Base-by-base conservation (phyloP, 2,329 filamentous ascomycete genomes). In the Penicillium nordicum region DNA sequence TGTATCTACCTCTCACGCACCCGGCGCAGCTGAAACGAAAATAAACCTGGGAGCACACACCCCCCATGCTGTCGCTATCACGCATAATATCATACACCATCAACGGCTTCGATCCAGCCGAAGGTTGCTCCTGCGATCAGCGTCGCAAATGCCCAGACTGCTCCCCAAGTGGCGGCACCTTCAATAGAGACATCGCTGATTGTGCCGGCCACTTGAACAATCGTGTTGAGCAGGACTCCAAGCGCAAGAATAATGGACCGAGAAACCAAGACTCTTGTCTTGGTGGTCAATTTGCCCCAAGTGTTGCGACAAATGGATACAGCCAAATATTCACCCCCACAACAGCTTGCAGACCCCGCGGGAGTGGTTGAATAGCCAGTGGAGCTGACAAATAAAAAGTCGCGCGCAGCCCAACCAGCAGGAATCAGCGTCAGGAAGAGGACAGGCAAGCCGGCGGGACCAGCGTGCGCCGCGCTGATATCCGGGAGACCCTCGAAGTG, bases 401-500 rank as follows among this genome's bases (percentile, higher is more conserved):
- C 82, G 59, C 85, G 85, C 5, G 88, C 86, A 0, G 90, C 88
- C 59, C 85, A 78, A 3, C 92, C 92, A 18, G 89, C 80, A 1
- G 87, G 85, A 4, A 91, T 74, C 46, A 89, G 79, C 9, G 82
- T 79, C 40, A 82, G 43, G 52, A 79, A 73, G 11, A 80, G 68
- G 12, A 66, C 63, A 2, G 77, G 74, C 9, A 79, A 67, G 11
- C 72, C 72, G 37, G 85, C 83, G 1, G 82, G 83, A 11, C 87
- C 83, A 23, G 82, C 77, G 70, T 93, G 85, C 3, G 86, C 88
- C 12, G 82, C 80, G 59, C 84, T 82, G 47, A 97, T 79, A 30
- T 85, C 88, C 7, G 83, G 78, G 50, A 97, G 81, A 54, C 80
- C 82, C n/a, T 82, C 76, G 68, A 96, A 96, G 77, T 93, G 83